Conservation (phyloP, 306 rosid genomes). For the Phaseolus lunatus region DNA sequence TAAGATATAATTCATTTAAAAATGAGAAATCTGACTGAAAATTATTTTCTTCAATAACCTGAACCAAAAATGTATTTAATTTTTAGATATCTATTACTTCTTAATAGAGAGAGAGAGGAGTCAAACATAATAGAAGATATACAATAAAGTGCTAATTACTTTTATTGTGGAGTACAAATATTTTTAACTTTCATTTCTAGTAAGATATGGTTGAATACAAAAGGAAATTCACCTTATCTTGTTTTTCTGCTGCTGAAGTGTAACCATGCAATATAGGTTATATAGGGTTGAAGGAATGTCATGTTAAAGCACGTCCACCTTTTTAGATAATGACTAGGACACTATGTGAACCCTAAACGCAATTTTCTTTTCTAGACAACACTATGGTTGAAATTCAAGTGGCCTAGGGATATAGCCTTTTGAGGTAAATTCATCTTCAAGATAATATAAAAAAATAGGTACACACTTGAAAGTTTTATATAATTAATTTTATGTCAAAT, state of each 20-base stretch:
- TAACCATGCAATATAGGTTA: slow-evolving; percentile 23
- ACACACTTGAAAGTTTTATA: too few species aligned
- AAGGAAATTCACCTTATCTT: background rate
- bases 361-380: background rate
- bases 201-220: slow-evolving; percentile 36
- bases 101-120: background rate
- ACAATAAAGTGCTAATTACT: slow-evolving; percentile 19
- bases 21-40: background rate
- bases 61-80: background rate
- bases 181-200: slow-evolving; percentile 32
- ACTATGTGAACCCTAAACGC: too few species aligned
- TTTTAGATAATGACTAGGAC: background rate
- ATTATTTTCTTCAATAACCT: background rate
- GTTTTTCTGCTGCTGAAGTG: background rate
- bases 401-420: background rate
- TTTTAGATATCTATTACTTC: background rate
- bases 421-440: too few species aligned
- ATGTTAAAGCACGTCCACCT: slow-evolving; percentile 2
- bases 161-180: slow-evolving; percentile 12
- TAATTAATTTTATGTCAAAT: too few species aligned
- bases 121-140: background rate
- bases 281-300: slow-evolving; percentile 24
- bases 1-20: background rate
- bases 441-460: too few species aligned
- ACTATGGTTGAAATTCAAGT: background rate